Evolutionary conservation across 805 yeast genomes (phyloP).

Genomic region (Zygoascus biomembranicola): DNA sequence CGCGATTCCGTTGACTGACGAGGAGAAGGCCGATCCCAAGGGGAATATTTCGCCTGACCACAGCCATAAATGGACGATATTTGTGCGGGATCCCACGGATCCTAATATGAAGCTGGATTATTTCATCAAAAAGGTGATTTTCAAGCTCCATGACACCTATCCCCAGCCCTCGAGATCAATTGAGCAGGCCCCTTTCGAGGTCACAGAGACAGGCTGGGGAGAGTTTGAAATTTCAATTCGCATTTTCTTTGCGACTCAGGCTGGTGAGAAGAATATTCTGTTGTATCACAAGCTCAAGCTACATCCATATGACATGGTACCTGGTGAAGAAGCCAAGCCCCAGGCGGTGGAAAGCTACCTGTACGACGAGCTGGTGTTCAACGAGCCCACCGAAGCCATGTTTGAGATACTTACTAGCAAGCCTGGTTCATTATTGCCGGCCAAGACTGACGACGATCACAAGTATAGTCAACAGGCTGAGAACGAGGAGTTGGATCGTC

Average conservation of each 20-base stretch:
- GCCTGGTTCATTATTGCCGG: conserved; percentile 31
- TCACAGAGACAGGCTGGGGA: conserved; percentile 99
- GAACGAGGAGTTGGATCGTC: conserved; percentile 53
- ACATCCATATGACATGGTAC: conserved; percentile 59
- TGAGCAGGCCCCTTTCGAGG: conserved; percentile 87
- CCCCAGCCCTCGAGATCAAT: conserved; percentile 77
- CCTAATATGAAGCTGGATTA: conserved; percentile 59
- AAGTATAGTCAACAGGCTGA: conserved; percentile 44
- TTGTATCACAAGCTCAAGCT: conserved; percentile 83
- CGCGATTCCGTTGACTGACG: conserved; percentile 56
- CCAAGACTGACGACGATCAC: conserved; percentile 8
- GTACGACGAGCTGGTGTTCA: conserved; percentile 88
- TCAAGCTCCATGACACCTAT: conserved; percentile 92
- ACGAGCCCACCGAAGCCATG: conserved; percentile 88
- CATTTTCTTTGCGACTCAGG: conserved; percentile 51
- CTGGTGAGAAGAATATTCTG: conserved; percentile 79
- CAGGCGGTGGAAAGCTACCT: conserved; percentile 48
- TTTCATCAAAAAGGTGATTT: conserved; percentile 81
- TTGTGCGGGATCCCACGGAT: conserved; percentile 51
- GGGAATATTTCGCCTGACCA: conserved; percentile 71
- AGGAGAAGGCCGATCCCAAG: conserved; percentile 36
- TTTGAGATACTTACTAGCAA: conserved; percentile 62
- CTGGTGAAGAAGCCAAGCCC: conserved; percentile 34
- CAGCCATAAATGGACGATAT: conserved; percentile 93
- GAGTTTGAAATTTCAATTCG: conserved; percentile 91